Conservation (phyloP, 257 asterid genomes). For the Scutellaria baicalensis region DNA sequence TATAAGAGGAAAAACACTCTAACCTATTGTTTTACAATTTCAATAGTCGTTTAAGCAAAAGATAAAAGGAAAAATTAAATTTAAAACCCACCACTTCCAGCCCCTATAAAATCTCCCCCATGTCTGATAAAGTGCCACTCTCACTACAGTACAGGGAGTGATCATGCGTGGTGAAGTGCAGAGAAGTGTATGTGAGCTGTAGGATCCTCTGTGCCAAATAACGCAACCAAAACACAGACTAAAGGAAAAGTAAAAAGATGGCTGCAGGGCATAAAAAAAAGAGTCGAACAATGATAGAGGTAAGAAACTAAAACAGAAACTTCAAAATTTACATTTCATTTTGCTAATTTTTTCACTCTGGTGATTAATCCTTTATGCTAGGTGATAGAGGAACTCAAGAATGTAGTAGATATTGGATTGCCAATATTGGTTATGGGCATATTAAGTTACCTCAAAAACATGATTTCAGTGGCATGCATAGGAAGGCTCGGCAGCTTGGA, state of each 20-base stretch:
- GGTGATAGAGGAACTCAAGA: conserved; percentile 74
- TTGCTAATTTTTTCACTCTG: conserved; percentile 11
- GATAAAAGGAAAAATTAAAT: conserved; percentile 12
- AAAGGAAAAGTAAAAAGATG: conserved; percentile 34
- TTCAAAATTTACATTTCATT: conserved; percentile 15
- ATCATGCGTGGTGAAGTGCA: conserved; percentile 32
- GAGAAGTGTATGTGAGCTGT: conserved; percentile 2
- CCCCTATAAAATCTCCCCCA: conserved; percentile 44
- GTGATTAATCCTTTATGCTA: conserved; percentile 21
- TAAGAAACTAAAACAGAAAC: conserved; percentile 26
- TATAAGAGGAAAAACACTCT: conserved; percentile 19
- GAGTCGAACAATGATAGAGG: conserved; percentile 57
- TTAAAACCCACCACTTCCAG: conserved; percentile 28
- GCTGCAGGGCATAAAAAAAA: conserved; percentile 41
- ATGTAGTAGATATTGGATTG: conserved; percentile 47
- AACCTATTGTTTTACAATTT: conserved; percentile 10
- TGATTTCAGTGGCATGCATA: conserved; percentile 81
- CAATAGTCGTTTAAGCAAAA: conserved; percentile 15
- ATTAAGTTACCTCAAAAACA: conserved; percentile 70
- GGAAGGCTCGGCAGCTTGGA: conserved; percentile 88
- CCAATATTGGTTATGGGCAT: conserved; percentile 78
- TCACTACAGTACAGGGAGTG: conserved; percentile 10
- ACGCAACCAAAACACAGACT: conserved; percentile 27
- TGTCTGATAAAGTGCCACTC: conserved; percentile 24
- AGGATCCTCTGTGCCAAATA: conserved; percentile 19